These are phyloP conservation scores for Amanita rubescens DNA, from an alignment of 768 basidiomycete genomes.

Conservation along the genomic window DNA sequence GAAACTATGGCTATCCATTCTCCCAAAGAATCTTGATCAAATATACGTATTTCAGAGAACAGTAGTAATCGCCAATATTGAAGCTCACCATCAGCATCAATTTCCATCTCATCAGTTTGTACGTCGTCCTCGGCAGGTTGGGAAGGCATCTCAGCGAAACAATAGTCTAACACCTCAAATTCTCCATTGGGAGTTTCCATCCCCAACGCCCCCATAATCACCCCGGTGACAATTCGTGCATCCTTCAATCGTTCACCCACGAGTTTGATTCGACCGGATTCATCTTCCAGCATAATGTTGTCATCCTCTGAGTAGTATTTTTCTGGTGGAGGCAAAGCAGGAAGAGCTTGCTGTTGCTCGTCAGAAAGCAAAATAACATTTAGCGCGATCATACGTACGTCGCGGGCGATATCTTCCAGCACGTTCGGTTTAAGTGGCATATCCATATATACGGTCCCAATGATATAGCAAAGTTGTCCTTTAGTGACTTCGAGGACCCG, in stretches of 20 bases:
- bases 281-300: constrained; percentile 87
- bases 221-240: constrained; percentile 76
- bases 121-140: constrained; percentile 32
- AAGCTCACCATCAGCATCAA: constrained; percentile 67
- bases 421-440: constrained; percentile 99
- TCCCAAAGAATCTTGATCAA: constrained; percentile 25
- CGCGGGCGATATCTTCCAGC: constrained; percentile 88
- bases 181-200: constrained; percentile 86
- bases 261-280: constrained; percentile 85
- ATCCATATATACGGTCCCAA: constrained; percentile 97
- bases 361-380: background rate
- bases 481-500: constrained; percentile 85
- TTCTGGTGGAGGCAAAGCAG: constrained; percentile 65
- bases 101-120: constrained; percentile 27
- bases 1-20: constrained; percentile 85
- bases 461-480: constrained; percentile 78
- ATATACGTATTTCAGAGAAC: constrained; percentile 3
- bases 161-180: constrained; percentile 89
- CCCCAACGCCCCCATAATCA: constrained; percentile 85
- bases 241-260: constrained; percentile 66
- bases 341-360: constrained; percentile 69
- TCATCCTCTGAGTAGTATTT: constrained; percentile 80
- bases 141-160: constrained; percentile 77
- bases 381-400: constrained; percentile 47
- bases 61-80: background rate